These are phyloP conservation scores for Colletotrichum musicola DNA, from an alignment of 2,329 filamentous ascomycete genomes.

Conservation along the genomic window DNA sequence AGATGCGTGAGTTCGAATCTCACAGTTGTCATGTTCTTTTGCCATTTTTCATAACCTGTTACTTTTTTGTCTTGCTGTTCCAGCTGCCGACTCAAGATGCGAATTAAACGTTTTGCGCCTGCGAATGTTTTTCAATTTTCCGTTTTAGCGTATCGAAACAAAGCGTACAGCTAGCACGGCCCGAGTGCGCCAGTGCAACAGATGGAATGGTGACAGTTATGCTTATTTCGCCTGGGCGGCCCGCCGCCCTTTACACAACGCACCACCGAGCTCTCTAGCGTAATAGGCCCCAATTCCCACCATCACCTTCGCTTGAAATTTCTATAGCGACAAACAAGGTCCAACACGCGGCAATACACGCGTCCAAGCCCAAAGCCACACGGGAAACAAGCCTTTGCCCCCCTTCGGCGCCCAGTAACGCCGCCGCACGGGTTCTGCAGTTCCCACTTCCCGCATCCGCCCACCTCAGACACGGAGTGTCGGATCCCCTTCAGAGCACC, in stretches of 20 bases:
- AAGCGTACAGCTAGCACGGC: no score
- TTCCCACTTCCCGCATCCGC: constrained; percentile 18
- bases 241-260: background rate
- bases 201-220: background rate
- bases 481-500: constrained; percentile 31
- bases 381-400: background rate
- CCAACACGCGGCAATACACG: background rate
- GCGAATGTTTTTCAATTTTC: no score
- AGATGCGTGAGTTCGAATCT: constrained; percentile 40
- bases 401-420: background rate
- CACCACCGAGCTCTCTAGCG: no score
- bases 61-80: background rate
- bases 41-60: background rate
- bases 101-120: no score
- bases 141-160: background rate
- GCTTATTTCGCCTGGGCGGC: constrained; percentile 13
- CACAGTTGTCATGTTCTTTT: constrained; percentile 34
- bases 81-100: no score
- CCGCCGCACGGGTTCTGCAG: constrained; percentile 11
- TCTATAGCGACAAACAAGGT: no score
- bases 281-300: no score
- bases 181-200: background rate
- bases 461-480: constrained; percentile 35
- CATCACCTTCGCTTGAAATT: no score
- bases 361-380: background rate